phyloP scores from a whole-genome alignment of 257 asterid genomes.

The Oldenlandia corymbosa region DNA sequence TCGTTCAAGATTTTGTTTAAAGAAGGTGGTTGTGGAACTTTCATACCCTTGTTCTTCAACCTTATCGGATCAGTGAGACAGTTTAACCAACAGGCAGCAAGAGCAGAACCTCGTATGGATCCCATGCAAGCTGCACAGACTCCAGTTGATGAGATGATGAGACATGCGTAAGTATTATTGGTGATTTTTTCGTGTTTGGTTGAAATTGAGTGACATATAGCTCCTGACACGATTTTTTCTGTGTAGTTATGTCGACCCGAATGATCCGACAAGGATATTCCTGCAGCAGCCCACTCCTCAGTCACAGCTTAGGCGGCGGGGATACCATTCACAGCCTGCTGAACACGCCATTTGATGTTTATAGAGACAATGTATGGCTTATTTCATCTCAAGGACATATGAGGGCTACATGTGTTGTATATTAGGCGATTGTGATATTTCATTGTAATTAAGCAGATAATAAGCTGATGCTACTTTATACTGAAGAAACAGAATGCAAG shows the following conservation, averaged over 20 bases:
- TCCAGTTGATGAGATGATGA: constrained; percentile 96
- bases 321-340: constrained; percentile 50
- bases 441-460: neutral
- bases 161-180: constrained; percentile 57
- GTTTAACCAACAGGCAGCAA: constrained; percentile 41
- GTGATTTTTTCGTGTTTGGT: too few relatives aligned
- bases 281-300: constrained; percentile 90
- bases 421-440: neutral
- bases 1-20: constrained; percentile 91
- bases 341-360: constrained; percentile 23
- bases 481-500: neutral
- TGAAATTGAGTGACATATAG: too few relatives aligned
- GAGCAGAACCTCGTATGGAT: constrained; percentile 55
- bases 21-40: constrained; percentile 99
- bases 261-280: constrained; percentile 84
- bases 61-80: constrained; percentile 68
- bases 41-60: constrained; percentile 81
- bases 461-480: neutral
- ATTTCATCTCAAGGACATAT: too few relatives aligned
- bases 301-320: constrained; percentile 84
- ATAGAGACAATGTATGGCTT: too few relatives aligned
- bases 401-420: neutral
- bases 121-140: constrained; percentile 94
- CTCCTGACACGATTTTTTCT: constrained; percentile 5
- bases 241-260: constrained; percentile 96